Conservation (phyloP, 2,329 filamentous ascomycete genomes). For the Cytospora mali region DNA sequence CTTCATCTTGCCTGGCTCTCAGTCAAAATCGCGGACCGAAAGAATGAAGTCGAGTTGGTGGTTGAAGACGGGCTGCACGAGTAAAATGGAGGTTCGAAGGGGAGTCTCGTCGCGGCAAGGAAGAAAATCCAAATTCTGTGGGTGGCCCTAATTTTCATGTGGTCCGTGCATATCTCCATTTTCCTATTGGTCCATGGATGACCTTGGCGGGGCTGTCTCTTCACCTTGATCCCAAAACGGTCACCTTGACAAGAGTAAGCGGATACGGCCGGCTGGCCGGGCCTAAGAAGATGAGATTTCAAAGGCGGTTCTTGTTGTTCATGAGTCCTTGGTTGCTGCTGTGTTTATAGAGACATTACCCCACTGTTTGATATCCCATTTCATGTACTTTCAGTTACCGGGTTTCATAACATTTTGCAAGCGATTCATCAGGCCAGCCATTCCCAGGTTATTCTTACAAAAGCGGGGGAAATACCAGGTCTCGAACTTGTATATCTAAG, state of each 20-base stretch:
- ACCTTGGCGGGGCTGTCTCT: neutral
- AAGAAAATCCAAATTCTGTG: conserved; percentile 28
- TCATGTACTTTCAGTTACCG: neutral
- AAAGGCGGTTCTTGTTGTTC: neutral
- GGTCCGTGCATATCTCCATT: conserved; percentile 12
- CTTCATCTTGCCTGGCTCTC: conserved; percentile 65
- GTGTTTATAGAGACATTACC: neutral
- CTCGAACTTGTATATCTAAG: neutral
- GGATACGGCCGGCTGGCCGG: neutral
- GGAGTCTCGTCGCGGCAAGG: conserved; percentile 9
- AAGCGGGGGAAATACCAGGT: neutral
- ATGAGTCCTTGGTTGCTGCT: conserved; percentile 2
- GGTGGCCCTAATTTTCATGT: conserved; percentile 27
- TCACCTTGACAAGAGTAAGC: conserved; percentile 10
- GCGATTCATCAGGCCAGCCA: neutral
- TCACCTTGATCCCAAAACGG: conserved; percentile 6
- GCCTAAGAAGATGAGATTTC: conserved; percentile 1
- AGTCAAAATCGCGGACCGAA: conserved; percentile 34
- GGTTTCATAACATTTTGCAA: neutral
- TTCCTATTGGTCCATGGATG: neutral
- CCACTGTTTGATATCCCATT: neutral
- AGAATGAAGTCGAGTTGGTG: conserved; percentile 35
- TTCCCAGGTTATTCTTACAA: neutral
- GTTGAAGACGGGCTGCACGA: conserved; percentile 26
- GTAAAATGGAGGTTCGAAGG: conserved; percentile 21